A percentile compares a stretch with the other conserved stretches of the same genome.
Conservation (phyloP, 2,329 filamentous ascomycete genomes). For the Lasiodiplodia sp. region DNA sequence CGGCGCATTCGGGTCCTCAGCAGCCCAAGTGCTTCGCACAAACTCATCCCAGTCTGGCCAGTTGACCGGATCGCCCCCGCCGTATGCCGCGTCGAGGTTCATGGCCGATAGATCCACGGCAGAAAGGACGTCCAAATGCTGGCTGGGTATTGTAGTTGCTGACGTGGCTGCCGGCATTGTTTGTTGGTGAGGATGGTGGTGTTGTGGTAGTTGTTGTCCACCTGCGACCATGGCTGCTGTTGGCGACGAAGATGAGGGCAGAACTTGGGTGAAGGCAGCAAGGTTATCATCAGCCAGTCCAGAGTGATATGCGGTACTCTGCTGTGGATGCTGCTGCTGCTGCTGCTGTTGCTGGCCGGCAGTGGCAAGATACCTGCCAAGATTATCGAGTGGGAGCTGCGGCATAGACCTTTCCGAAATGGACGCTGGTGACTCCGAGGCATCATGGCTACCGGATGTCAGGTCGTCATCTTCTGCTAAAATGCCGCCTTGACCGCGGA, state of each 20-base stretch:
- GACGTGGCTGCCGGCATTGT: neutral
- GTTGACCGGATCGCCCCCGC: conserved; percentile 26
- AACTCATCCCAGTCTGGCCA: conserved; percentile 29
- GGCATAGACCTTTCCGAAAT: neutral
- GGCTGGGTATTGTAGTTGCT: neutral
- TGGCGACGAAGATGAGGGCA: neutral
- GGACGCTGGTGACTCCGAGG: neutral
- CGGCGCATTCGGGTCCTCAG: neutral
- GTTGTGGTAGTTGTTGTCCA: neutral
- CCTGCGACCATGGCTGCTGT: neutral
- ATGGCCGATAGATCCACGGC: conserved; percentile 9
- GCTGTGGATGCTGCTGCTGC: neutral
- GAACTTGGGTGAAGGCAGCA: neutral
- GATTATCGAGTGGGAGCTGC: conserved; percentile 15
- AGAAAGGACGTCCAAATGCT: conserved; percentile 4
- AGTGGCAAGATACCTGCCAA: neutral
- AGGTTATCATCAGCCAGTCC: neutral
- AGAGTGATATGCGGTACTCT: neutral
- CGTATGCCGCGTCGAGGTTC: conserved; percentile 6
- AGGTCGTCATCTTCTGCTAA: neutral
- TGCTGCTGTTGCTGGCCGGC: neutral
- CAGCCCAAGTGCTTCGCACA: conserved; percentile 28
- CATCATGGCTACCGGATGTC: neutral
- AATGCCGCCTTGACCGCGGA: neutral
- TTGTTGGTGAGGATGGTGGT: neutral